Evolutionary conservation across 192 early-diverging fungal species (phyloP), one percentile per base, ranked within the genome.

Genomic region (Coemansia sp.): DNA sequence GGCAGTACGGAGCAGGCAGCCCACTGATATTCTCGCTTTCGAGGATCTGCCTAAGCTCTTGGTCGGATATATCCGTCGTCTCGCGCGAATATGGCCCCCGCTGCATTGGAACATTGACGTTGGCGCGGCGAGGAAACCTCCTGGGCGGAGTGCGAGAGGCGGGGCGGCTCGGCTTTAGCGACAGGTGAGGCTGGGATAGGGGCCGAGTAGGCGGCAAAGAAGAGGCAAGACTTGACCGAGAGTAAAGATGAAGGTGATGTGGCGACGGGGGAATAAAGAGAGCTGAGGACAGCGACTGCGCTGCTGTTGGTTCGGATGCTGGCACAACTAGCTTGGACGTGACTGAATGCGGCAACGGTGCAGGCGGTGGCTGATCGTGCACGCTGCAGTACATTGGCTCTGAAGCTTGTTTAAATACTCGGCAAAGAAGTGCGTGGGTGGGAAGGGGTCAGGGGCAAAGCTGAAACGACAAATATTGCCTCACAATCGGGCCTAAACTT

Each of bases 1-100:
- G 35, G 33, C 77, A 79, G 69, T 79, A 79, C 12, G 73, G 73
- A 10, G 70, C 70, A 11, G 79, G 74, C 45, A 73, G 60, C 31
- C 79, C 79, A 45, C 79, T 82, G 55, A 82, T 82, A 68, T 82
- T 76, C 38, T 82, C 79, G 63, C 79, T 82, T 25, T 82, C 79
- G 18, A 82, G 56, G 66, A 82, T 82, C 67, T 82, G 79, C 48
- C 74, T 73, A 50, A 82, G 68, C 62, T 82, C 79, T 64, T 82
- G 73, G 68, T 82, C 79, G 74, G 73, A 73, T 35, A 82, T 82
- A 56, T 82, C 74, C 65, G 79, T 82, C 36, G 73, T 76, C 47
- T 76, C 79, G 57, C 77, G 72, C 52, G 72, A 71, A 65, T 79
- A 79, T 61, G 77, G 77, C 56, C 72, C 64, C 47, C 72, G 72